Evolutionary conservation across 2,329 filamentous ascomycete genomes (phyloP).

Genomic region (Coniochaeta ligniaria): DNA sequence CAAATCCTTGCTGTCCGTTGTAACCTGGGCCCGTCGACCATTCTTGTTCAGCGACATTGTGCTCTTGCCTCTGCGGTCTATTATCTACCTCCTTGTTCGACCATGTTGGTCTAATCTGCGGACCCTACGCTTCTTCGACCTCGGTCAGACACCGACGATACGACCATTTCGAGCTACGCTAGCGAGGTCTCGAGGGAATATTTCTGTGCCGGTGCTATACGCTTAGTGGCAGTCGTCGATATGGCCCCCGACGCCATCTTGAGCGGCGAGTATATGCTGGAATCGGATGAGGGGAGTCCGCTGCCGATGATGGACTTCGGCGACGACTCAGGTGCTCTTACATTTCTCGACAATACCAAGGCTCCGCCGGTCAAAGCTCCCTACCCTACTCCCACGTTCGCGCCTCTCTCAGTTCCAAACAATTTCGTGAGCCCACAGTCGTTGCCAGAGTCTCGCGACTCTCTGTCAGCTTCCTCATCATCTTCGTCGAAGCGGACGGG

Average conservation of each 20-base stretch:
- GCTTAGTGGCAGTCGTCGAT: not conserved
- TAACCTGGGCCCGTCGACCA: not conserved
- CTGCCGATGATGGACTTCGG: not conserved
- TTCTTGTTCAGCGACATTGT: not conserved
- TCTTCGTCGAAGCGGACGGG: conserved; percentile 39
- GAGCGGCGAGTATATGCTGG: conserved; percentile 2
- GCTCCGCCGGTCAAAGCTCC: not conserved
- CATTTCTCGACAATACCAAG: not conserved
- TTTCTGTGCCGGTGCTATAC: not conserved
- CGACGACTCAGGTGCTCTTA: not conserved
- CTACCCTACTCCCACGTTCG: not conserved
- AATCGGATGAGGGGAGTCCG: conserved; percentile 2
- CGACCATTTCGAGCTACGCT: not conserved
- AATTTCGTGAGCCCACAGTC: conserved; percentile 10
- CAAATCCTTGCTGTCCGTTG: not conserved
- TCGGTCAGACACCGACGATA: not conserved
- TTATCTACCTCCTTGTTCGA: not conserved
- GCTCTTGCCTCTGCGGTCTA: not conserved
- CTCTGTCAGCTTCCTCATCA: conserved; percentile 26
- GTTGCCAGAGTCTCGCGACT: conserved; percentile 15
- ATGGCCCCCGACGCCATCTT: not conserved
- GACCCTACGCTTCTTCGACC: not conserved
- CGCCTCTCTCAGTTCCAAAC: not conserved
- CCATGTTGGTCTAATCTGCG: not conserved
- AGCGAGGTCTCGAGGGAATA: not conserved